Evolutionary conservation across 371 early-diverging fungal species (phyloP), one percentile per base, ranked within the genome.

Genomic region (Cladochytrium tenue): DNA sequence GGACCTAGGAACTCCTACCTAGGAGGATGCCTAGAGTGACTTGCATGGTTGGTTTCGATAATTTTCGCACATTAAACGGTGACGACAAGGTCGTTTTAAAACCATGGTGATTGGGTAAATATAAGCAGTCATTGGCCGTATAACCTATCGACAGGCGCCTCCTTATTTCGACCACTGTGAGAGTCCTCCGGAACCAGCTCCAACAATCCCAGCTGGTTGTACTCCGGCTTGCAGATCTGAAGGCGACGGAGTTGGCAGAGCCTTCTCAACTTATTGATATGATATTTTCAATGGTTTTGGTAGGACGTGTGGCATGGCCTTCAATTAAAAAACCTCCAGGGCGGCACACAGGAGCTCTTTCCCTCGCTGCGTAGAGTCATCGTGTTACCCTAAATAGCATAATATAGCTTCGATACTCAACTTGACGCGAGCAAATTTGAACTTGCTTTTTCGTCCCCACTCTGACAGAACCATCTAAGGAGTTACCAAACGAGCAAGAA

Each of bases 121-220:
- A 20, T 13, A 7, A 43, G 7, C 43, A 43, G 7, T 43, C 20
- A 7, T 20, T 20, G 20, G 20, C 43, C 43, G 43, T 20, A 7
- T 20, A 13, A 43, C 43, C 43, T 43, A 43, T 43, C 43, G 43
- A 7, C 60, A 72, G 72, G 50, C 60, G 60, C 32, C 68, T 60
- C 26, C 68, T 68, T 20, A 17, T 72, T 2, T 2, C 30, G 4
- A 31, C 32, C 31, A 51, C 68, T 4, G 23, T 68, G 53, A 60
- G 28, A 15, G 72, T 72, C 31, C 58, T 72, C 3, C 43, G 53
- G 56, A 61, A 60, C 28, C 68, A 67, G 64, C 65, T 72, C 3
- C 20, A n/a, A 5, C 72, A 65, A 52, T 59, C 58, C 23, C 30
- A 64, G 53, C 31, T 34, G 15, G 72, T 68, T 36, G 30, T 72